phyloP scores from a whole-genome alignment of 805 yeast genomes.

The Barnettozyma vustinii region DNA sequence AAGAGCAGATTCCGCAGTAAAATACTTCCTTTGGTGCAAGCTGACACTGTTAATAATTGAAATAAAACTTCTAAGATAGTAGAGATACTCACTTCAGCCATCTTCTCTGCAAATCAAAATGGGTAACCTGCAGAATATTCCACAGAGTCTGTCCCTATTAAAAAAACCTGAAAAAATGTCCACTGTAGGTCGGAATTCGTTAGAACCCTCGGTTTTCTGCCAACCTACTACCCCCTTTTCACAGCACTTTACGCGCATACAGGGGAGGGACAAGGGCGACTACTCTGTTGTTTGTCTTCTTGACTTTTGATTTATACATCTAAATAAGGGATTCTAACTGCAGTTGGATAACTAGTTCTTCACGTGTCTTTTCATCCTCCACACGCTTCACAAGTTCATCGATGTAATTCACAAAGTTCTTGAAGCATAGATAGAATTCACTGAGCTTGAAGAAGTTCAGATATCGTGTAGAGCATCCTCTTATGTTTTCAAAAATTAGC shows the following conservation, averaged over 20 bases:
- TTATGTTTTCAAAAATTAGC: constrained; percentile 17
- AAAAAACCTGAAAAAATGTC: neutral
- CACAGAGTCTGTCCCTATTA: too few relatives aligned
- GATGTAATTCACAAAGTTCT: constrained; percentile 21
- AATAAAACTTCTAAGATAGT: neutral
- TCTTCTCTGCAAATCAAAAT: neutral
- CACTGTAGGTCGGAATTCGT: neutral
- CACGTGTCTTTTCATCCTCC: neutral
- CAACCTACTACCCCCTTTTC: neutral
- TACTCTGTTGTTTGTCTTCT: too few relatives aligned
- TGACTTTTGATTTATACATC: neutral
- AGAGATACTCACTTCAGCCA: neutral
- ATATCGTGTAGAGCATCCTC: constrained; percentile 22
- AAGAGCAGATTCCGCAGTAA: constrained; percentile 77
- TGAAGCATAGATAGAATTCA: constrained; percentile 14
- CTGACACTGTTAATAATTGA: constrained; percentile 1
- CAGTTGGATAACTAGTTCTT: neutral
- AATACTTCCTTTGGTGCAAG: constrained; percentile 35
- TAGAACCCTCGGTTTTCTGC: neutral
- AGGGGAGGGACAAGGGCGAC: too few relatives aligned
- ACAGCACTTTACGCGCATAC: too few relatives aligned
- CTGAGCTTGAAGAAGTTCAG: constrained; percentile 19
- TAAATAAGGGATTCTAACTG: neutral
- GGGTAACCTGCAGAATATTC: neutral
- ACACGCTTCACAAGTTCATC: constrained; percentile 16